Evolutionary conservation across 768 basidiomycete species (phyloP).

Genomic region (Mycena floridula): DNA sequence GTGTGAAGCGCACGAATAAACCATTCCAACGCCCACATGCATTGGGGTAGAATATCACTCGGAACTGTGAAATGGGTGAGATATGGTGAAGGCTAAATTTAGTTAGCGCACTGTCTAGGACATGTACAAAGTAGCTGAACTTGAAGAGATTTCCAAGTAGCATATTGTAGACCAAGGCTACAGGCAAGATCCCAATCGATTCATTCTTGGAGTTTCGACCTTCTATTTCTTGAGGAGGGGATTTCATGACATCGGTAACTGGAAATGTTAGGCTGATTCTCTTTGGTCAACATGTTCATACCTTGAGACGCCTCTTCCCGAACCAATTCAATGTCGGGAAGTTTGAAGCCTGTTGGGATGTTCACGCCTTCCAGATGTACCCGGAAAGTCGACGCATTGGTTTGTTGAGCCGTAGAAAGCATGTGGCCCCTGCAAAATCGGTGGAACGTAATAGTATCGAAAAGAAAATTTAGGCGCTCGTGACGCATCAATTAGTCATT

Average conservation of each 20-base stretch:
- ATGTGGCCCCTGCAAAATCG: no score
- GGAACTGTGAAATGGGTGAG: conserved; percentile 9
- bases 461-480: no score
- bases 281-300: neutral
- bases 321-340: neutral
- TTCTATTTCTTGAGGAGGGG: neutral
- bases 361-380: no score
- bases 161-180: neutral
- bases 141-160: conserved; percentile 9
- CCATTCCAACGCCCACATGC: conserved; percentile 15
- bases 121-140: conserved; percentile 13
- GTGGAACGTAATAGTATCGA: no score
- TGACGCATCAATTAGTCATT: no score
- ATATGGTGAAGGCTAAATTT: neutral
- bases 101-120: conserved; percentile 8
- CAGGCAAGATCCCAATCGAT: neutral
- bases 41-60: conserved; percentile 10
- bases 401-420: no score
- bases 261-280: neutral
- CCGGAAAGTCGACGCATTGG: no score
- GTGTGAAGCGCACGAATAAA: conserved; percentile 14
- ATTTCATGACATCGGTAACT: neutral
- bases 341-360: neutral
- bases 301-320: neutral
- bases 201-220: neutral